phyloP scores from a whole-genome alignment of 2,329 filamentous ascomycete genomes.

The Fusarium sp. region DNA sequence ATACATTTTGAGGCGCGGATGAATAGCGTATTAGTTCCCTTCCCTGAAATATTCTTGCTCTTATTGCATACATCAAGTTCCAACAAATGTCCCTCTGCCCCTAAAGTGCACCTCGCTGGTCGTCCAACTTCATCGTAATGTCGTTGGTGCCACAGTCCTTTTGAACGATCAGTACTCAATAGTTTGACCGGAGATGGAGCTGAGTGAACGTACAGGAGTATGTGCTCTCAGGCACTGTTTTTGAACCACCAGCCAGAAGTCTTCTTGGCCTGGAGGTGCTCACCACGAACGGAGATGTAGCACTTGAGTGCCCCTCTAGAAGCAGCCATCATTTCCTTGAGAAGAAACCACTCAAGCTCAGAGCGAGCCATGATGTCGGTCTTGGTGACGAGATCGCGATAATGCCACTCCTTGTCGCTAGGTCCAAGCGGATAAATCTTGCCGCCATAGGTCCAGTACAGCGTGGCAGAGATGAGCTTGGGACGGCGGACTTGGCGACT shows the following conservation, averaged over 20 bases:
- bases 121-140: not conserved
- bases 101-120: not conserved
- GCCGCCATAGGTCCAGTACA: conserved; percentile 40
- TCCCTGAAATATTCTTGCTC: not conserved
- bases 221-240: conserved; percentile 1
- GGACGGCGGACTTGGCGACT: conserved; percentile 13
- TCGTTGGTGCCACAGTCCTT: not conserved
- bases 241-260: conserved; percentile 33
- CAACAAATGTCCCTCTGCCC: not conserved
- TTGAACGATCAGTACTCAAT: not conserved
- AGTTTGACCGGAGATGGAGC: not conserved
- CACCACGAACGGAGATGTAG: conserved; percentile 37
- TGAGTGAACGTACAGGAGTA: not conserved
- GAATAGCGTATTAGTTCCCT: not conserved
- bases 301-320: conserved; percentile 38
- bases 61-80: not conserved
- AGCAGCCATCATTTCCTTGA: conserved; percentile 41
- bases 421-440: conserved; percentile 33
- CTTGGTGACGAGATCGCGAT: conserved; percentile 38
- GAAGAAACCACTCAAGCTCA: conserved; percentile 39
- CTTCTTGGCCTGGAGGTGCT: conserved; percentile 11
- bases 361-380: conserved; percentile 37
- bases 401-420: conserved; percentile 39
- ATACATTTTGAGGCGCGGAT: not conserved
- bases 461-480: conserved; percentile 30